Base-by-base conservation (phyloP, 768 basidiomycete species). In the Suillus subalutaceus region DNA sequence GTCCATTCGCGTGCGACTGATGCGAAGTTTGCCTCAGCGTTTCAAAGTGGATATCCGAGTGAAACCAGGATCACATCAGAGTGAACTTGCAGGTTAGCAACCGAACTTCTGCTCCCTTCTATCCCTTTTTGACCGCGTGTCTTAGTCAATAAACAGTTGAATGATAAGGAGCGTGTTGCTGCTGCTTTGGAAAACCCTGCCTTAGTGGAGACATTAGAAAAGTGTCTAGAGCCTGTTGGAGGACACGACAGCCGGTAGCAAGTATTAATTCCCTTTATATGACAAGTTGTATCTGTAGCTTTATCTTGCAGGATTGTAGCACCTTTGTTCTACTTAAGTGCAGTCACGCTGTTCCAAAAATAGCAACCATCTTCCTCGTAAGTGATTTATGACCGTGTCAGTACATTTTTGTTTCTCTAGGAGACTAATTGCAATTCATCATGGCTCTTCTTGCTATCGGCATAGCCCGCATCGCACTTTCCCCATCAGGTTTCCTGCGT, bases 81-180 rank as follows among this genome's bases (percentile, higher is more conserved):
- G 94, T 75, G 97, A 98, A 75, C 83, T 89, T 64, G 90, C 95
- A 62, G 88, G 95, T 94, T 66, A 43, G 89, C 5, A 60, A 18
- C 4, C 40, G 18, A 12, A 30, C 10, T 18, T 26, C 79, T 44
- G 55, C 9, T 44, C 38, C 41, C 57, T 30, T 35, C 48, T 10
- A 32, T 18, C 41, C 9, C 12, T 10, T 26, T n/a, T 35, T 44
- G 40, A 65, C 41, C 8, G 4, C 12, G 62, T 46, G 8, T 15
- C 8, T 32, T 58, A 97, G 97, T 99, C 13, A 99, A 99, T 79
- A 98, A 98, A 76, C 97, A 99, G 73, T 83, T 99, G 41, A 99
- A 99, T 72, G 97, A 99, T 80, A 99, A 99, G 78, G 97, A 99
- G 79, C 85, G 97, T 48, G 97, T 99, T 2, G 96, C 96, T 32